phyloP scores from a whole-genome alignment of 768 basidiomycete genomes.

The Leccinellum luteum region DNA sequence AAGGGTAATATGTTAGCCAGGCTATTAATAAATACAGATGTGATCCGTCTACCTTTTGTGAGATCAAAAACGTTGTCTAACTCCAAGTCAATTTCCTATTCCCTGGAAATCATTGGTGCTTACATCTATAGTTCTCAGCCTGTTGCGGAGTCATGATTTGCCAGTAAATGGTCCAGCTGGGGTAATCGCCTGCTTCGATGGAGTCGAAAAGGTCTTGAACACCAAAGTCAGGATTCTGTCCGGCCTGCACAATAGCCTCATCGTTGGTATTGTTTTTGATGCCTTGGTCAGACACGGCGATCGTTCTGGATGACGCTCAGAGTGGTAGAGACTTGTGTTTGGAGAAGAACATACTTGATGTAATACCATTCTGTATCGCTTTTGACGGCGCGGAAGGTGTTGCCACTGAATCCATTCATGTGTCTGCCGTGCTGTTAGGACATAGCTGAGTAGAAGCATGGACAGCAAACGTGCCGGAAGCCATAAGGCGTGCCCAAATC shows the following conservation, averaged over 20 bases:
- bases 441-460: background rate
- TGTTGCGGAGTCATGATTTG: conserved; percentile 52
- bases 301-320: conserved; percentile 17
- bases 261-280: conserved; percentile 38
- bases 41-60: conserved; percentile 37
- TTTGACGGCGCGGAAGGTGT: conserved; percentile 46
- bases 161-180: conserved; percentile 57
- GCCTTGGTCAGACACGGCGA: conserved; percentile 33
- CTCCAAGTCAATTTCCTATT: background rate
- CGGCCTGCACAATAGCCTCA: conserved; percentile 36
- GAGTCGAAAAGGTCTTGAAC: conserved; percentile 53
- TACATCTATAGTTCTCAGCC: conserved; percentile 45
- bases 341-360: conserved; percentile 42
- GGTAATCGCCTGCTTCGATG: conserved; percentile 51
- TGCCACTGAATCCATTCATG: conserved; percentile 51
- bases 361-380: conserved; percentile 49
- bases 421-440: conserved; percentile 22
- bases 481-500: conserved; percentile 59
- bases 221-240: conserved; percentile 50
- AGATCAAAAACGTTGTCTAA: conserved; percentile 51
- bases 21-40: background rate
- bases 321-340: background rate
- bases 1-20: conserved; percentile 1
- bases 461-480: conserved; percentile 28
- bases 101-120: conserved; percentile 2